Evolutionary conservation across 257 asterid species (phyloP).

Genomic region (Eustoma russellianum): DNA sequence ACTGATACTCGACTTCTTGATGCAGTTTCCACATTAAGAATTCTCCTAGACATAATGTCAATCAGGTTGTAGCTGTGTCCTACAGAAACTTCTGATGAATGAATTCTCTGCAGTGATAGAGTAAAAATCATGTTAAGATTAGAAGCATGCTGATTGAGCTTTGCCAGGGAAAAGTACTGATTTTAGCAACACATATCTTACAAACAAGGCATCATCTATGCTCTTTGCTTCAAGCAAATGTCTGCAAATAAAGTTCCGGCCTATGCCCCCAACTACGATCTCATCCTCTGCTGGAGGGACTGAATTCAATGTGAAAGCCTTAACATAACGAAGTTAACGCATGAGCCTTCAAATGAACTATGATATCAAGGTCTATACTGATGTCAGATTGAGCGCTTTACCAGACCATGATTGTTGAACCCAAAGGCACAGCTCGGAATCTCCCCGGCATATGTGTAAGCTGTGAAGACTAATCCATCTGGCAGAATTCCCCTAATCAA

Average conservation of each 20-base stretch:
- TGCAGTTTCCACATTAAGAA: conserved; percentile 77
- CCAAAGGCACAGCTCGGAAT: conserved; percentile 95
- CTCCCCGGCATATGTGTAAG: conserved; percentile 95
- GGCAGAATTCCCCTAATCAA: conserved; percentile 44
- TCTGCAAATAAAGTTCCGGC: conserved; percentile 74
- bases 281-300: conserved; percentile 71
- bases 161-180: background rate
- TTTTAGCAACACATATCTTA: conserved; percentile 13
- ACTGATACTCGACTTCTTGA: conserved; percentile 62
- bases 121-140: background rate
- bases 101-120: conserved; percentile 49
- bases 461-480: conserved; percentile 54
- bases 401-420: conserved; percentile 76
- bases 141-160: too few species aligned
- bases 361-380: too few species aligned
- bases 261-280: conserved; percentile 63
- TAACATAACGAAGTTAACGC: conserved; percentile 3
- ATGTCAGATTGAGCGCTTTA: conserved; percentile 7
- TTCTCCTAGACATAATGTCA: conserved; percentile 47
- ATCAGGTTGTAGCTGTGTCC: conserved; percentile 87
- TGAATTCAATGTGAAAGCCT: conserved; percentile 83
- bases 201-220: conserved; percentile 64
- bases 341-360: background rate
- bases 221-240: conserved; percentile 68
- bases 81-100: conserved; percentile 51